Evolutionary conservation across 176 grass and related monocot genomes (phyloP).

Genomic region (Luzula sylvatica): DNA sequence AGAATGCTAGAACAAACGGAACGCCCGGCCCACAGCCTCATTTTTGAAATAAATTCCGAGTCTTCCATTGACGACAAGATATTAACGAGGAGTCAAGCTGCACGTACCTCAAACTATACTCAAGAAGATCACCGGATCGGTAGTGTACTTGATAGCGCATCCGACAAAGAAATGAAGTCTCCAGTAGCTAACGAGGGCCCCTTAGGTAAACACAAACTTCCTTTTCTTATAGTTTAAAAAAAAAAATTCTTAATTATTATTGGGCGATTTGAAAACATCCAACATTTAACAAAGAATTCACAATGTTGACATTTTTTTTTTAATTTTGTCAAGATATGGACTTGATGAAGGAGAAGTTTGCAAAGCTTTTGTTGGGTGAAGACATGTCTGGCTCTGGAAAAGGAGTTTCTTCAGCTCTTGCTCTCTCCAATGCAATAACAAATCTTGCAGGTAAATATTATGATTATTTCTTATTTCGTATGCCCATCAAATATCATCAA

Average conservation of each 20-base stretch:
- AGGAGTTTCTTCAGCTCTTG: conserved; percentile 68
- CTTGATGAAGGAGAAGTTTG: conserved; percentile 67
- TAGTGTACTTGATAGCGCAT: not conserved
- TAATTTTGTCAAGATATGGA: conserved; percentile 54
- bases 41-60: no score
- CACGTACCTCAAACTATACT: not conserved
- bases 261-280: no score
- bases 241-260: no score
- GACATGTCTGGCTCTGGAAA: conserved; percentile 78
- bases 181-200: not conserved
- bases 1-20: conserved; percentile 11
- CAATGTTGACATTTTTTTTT: no score
- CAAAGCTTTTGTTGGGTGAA: conserved; percentile 69
- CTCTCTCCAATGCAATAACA: conserved; percentile 76
- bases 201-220: no score
- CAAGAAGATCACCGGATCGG: conserved; percentile 13
- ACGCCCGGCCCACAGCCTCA: no score
- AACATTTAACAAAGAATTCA: no score
- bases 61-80: conserved; percentile 8
- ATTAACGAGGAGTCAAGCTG: conserved; percentile 1
- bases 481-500: no score
- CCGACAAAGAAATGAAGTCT: not conserved
- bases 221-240: no score
- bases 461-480: no score
- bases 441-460: conserved; percentile 47